Conservation (phyloP, 257 asterid species). For the Marsdenia floribunda region DNA sequence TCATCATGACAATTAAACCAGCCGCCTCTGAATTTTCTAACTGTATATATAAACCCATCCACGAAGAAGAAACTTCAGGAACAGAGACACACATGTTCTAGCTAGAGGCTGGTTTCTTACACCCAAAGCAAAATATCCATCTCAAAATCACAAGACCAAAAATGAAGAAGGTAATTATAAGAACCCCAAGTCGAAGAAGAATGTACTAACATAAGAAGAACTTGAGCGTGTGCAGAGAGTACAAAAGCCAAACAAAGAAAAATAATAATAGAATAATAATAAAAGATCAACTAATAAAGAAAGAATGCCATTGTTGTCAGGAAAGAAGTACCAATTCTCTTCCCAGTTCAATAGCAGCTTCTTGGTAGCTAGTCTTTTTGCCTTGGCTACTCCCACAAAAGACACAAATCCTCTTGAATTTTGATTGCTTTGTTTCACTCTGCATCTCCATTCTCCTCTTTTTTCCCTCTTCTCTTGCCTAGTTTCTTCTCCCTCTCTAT, state of each 20-base stretch:
- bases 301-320: constrained; percentile 1
- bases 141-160: not conserved
- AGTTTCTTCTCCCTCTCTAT: constrained; percentile 11
- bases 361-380: constrained; percentile 78
- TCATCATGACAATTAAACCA: not conserved
- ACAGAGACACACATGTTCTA: constrained; percentile 2
- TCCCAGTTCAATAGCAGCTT: constrained; percentile 84
- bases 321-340: constrained; percentile 45
- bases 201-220: not conserved
- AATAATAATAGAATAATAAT: not conserved
- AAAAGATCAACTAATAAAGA: constrained; percentile 1
- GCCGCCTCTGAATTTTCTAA: not conserved
- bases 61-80: too few relatives aligned
- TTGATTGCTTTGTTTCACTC: constrained; percentile 48
- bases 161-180: not conserved
- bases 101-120: not conserved
- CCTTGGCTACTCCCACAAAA: constrained; percentile 97
- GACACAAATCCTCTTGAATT: constrained; percentile 81
- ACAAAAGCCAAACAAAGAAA: not conserved
- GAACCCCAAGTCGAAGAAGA: constrained; percentile 5
- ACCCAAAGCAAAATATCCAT: constrained; percentile 11
- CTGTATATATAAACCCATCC: not conserved
- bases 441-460: constrained; percentile 50
- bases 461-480: not conserved
- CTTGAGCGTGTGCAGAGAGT: not conserved